These are phyloP conservation scores for Tolypocladium ophioglossoides DNA, from an alignment of 2,329 filamentous ascomycete species.

Conservation along the genomic window DNA sequence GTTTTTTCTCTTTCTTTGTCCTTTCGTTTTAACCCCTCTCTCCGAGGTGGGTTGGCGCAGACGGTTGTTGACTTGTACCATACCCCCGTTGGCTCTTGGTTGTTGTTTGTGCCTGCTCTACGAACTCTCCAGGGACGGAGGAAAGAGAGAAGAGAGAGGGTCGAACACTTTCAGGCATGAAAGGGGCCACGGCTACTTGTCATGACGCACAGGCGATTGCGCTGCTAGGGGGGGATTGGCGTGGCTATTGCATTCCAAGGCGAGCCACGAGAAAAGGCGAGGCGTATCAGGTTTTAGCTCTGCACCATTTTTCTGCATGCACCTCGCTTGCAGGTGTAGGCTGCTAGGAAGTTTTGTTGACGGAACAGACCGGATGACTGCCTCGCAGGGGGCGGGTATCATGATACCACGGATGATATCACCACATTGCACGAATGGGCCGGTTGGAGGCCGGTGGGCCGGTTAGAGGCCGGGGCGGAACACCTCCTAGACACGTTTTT, in stretches of 20 bases:
- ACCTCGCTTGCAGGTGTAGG: slow-evolving; percentile 6
- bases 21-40: slow-evolving; percentile 5
- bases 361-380: slow-evolving; percentile 13
- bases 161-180: background rate
- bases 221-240: slow-evolving; percentile 2
- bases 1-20: slow-evolving; percentile 7
- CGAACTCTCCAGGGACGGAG: slow-evolving; percentile 17
- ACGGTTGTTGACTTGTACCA: slow-evolving; percentile 16
- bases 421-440: slow-evolving; percentile 17
- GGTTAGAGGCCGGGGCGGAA: background rate
- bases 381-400: slow-evolving; percentile 12
- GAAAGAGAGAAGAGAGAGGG: background rate
- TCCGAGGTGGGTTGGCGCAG: slow-evolving; percentile 9
- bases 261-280: slow-evolving; percentile 6
- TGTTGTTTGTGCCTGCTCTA: slow-evolving; percentile 18
- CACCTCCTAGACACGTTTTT: background rate
- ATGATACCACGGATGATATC: slow-evolving; percentile 26
- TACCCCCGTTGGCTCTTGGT: slow-evolving; percentile 15
- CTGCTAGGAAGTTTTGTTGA: slow-evolving; percentile 15
- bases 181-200: slow-evolving; percentile 1
- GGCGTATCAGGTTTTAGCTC: slow-evolving; percentile 10
- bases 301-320: slow-evolving; percentile 7
- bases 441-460: slow-evolving; percentile 1
- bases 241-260: slow-evolving; percentile 6
- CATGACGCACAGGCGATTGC: slow-evolving; percentile 3